Percentiles rank a stretch among this genome's conserved stretches.
These are phyloP conservation scores for Auricularia cornea DNA, from an alignment of 768 basidiomycete species.

Conservation along the genomic window DNA sequence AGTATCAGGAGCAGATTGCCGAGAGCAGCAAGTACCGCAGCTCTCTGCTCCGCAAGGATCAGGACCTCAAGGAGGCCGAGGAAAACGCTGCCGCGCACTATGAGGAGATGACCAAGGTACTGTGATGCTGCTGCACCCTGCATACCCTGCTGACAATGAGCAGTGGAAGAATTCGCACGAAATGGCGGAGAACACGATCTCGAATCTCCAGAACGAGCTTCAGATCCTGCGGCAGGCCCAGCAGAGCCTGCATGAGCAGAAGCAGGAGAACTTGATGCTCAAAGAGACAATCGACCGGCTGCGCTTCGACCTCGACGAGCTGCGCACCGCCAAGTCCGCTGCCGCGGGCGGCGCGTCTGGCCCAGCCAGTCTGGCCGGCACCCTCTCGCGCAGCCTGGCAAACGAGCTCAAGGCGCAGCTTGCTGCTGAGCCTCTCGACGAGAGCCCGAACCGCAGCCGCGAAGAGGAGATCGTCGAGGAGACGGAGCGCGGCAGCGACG, in stretches of 20 bases:
- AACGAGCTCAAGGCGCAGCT: constrained; percentile 47
- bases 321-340: constrained; percentile 45
- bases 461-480: constrained; percentile 33
- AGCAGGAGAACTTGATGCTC: constrained; percentile 85
- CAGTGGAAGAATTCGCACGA: constrained; percentile 65
- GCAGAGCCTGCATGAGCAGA: constrained; percentile 77
- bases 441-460: constrained; percentile 28
- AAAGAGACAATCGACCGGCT: constrained; percentile 96
- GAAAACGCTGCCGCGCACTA: constrained; percentile 53
- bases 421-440: constrained; percentile 21
- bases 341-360: constrained; percentile 27
- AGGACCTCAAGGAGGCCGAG: constrained; percentile 55
- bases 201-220: constrained; percentile 65
- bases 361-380: constrained; percentile 37
- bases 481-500: constrained; percentile 40
- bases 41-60: constrained; percentile 65
- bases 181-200: constrained; percentile 62
- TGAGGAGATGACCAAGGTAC: constrained; percentile 41
- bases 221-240: constrained; percentile 61
- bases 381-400: constrained; percentile 63
- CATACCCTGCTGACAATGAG: background rate
- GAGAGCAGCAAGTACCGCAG: constrained; percentile 74
- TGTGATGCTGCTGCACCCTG: background rate
- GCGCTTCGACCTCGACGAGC: constrained; percentile 89
- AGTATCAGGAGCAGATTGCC: constrained; percentile 84